Base-by-base conservation (phyloP, 768 basidiomycete genomes). In the Rhizopogon vinicolor region DNA sequence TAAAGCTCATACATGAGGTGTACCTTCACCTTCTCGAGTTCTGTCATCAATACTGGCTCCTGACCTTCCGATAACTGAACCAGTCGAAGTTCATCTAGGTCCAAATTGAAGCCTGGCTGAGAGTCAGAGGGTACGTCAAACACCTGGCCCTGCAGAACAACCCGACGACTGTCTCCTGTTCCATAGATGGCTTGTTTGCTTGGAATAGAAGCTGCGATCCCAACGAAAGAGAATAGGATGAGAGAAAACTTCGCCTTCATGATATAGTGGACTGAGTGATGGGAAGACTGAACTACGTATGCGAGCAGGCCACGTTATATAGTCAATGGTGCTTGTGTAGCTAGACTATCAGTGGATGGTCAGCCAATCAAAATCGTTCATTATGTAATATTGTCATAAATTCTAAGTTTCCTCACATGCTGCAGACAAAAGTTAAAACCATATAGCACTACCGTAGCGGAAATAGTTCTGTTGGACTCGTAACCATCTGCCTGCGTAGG, bases 31-130 rank as follows among this genome's bases (percentile, higher is more conserved):
- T 96, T 97, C 62, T 94, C 87, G n/a, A 89, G 72, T 71, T 97
- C 94, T 13, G 92, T 83, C 74, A 93, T 87, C 87, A 84, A 88
- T 51, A 87, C 79, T 3, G 91, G 87, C 10, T 74, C 74, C 64
- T 84, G 74, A 37, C 80, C 87, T 52, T 87, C 81, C 8, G 48
- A 49, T 65, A 91, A 75, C 67, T 92, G 83, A 51, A 96, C 85
- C 52, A 94, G 80, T 50, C 93, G 81, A 51, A 76, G 76, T 44
- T 81, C 87, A 55, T 79, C 76, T 52, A 95, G 75, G 73, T 94
- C 86, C 56, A 92, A 76, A 67, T 78, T 75, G 68, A 86, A 90
- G 48, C 86, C 89, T 41, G 61, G 52, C 41, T 42, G 58, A 6
- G 53, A 22, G 43, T 46, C 52, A n/a, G 65, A 53, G 43, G 56